Evolutionary conservation across 1,139 yeast species (phyloP).

Genomic region (Candida sojae): DNA sequence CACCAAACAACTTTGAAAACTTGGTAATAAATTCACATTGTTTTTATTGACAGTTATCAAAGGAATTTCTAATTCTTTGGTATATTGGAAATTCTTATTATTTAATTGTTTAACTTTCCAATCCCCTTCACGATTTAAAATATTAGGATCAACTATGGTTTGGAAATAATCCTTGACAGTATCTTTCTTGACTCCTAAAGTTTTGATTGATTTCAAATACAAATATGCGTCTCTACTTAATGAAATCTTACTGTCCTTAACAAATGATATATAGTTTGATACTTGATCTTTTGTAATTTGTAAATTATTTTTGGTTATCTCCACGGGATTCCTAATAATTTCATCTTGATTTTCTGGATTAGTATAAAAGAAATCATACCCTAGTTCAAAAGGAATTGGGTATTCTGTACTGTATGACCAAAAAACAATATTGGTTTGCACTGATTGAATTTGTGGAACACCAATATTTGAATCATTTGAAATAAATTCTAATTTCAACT

Average conservation of each 20-base stretch:
- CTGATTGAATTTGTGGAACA: constrained; percentile 35
- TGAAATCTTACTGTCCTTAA: constrained; percentile 33
- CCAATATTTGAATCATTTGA: constrained; percentile 13
- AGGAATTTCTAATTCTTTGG: constrained; percentile 31
- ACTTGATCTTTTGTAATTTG: constrained; percentile 39
- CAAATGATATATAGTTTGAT: constrained; percentile 32
- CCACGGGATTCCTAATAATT: constrained; percentile 26
- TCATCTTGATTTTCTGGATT: constrained; percentile 14
- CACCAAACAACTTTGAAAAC: constrained; percentile 46
- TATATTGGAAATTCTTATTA: constrained; percentile 26
- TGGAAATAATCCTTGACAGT: constrained; percentile 40
- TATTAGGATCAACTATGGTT: constrained; percentile 21
- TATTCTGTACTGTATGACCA: constrained; percentile 48
- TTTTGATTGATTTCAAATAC: constrained; percentile 40
- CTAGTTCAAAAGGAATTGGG: constrained; percentile 42
- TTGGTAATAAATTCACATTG: constrained; percentile 42
- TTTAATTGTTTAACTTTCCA: constrained; percentile 31
- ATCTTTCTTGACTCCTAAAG: constrained; percentile 44
- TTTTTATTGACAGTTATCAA: constrained; percentile 35
- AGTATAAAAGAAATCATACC: constrained; percentile 46
- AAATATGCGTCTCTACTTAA: constrained; percentile 37
- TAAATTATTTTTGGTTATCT: constrained; percentile 36
- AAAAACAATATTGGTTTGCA: constrained; percentile 40
- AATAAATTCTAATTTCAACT: constrained; percentile 26
- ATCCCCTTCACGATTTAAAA: constrained; percentile 25